Evolutionary conservation across 805 yeast species (phyloP).

Genomic region (Hanseniaspora clermontiae): DNA sequence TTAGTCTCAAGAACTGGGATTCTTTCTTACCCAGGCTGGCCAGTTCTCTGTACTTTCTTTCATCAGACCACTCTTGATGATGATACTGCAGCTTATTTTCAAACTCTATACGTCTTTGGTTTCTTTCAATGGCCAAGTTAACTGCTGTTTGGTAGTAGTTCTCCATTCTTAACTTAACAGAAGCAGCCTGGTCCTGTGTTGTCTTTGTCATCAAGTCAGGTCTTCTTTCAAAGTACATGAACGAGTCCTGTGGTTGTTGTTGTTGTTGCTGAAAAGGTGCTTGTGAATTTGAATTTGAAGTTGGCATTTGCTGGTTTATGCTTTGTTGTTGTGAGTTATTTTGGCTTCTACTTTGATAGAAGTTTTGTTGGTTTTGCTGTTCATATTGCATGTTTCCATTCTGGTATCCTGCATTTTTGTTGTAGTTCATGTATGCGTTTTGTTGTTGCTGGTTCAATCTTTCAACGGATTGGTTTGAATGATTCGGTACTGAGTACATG

Average conservation of each 20-base stretch:
- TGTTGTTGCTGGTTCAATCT: slow-evolving; percentile 15
- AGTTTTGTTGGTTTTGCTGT: slow-evolving; percentile 21
- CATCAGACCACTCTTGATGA: slow-evolving; percentile 65
- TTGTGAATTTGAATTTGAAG: slow-evolving; percentile 16
- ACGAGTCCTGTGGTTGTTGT: slow-evolving; percentile 10
- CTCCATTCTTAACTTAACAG: slow-evolving; percentile 68
- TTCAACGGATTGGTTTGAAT: slow-evolving; percentile 6
- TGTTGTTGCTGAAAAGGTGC: slow-evolving; percentile 13
- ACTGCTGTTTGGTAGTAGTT: slow-evolving; percentile 78
- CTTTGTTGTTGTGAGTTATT: slow-evolving; percentile 19
- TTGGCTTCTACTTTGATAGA: slow-evolving; percentile 20
- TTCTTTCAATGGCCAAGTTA: slow-evolving; percentile 86
- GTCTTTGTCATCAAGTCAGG: slow-evolving; percentile 64
- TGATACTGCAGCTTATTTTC: slow-evolving; percentile 52
- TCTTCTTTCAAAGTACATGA: slow-evolving; percentile 63
- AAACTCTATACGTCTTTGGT: slow-evolving; percentile 76
- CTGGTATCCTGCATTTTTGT: background rate
- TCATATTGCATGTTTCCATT: slow-evolving; percentile 14
- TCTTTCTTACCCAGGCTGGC: slow-evolving; percentile 78
- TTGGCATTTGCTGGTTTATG: slow-evolving; percentile 16
- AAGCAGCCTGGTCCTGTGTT: slow-evolving; percentile 74
- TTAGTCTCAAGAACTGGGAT: slow-evolving; percentile 67
- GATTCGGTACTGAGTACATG: slow-evolving; percentile 9
- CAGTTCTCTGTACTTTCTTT: slow-evolving; percentile 70
- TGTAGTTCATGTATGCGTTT: slow-evolving; percentile 14